These are phyloP conservation scores for Camelina hispida DNA, from an alignment of 345 rosid species.

Conservation along the genomic window DNA sequence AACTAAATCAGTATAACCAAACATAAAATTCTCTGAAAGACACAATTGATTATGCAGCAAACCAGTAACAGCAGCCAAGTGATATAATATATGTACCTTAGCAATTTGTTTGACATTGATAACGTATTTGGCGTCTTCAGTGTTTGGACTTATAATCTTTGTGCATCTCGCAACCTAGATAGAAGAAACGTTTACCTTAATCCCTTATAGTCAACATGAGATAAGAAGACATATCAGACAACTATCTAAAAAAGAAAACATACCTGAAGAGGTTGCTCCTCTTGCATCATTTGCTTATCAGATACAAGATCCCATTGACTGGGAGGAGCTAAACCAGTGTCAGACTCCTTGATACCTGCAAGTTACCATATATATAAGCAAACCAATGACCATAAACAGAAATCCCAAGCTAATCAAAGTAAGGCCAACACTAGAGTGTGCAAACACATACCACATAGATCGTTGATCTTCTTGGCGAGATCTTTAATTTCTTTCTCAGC, in stretches of 20 bases:
- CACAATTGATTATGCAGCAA: constrained; percentile 15
- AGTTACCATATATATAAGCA: constrained; percentile 5
- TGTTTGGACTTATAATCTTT: constrained; percentile 91
- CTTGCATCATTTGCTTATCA: constrained; percentile 99
- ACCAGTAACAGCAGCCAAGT: background rate
- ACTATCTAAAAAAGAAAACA: background rate
- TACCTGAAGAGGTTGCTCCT: constrained; percentile 95
- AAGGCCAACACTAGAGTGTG: background rate
- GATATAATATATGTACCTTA: constrained; percentile 53
- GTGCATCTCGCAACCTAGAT: constrained; percentile 93
- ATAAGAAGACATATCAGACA: background rate
- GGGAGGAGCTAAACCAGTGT: constrained; percentile 95
- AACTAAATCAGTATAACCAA: constrained; percentile 17
- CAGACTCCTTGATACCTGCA: constrained; percentile 95
- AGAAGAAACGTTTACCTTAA: background rate
- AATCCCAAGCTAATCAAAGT: background rate
- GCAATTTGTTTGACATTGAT: constrained; percentile 98
- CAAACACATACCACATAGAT: constrained; percentile 71
- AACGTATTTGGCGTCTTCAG: constrained; percentile 95
- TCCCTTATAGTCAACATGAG: background rate
- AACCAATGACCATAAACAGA: background rate
- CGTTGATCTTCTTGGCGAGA: constrained; percentile 87
- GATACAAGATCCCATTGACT: constrained; percentile 99
- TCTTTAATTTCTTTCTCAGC: constrained; percentile 92
- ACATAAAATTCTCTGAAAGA: constrained; percentile 2